A percentile compares a stretch with the other conserved stretches of the same genome.
phyloP scores from a whole-genome alignment of 1,139 yeast genomes.

The Hyphopichia pseudoburtonii region DNA sequence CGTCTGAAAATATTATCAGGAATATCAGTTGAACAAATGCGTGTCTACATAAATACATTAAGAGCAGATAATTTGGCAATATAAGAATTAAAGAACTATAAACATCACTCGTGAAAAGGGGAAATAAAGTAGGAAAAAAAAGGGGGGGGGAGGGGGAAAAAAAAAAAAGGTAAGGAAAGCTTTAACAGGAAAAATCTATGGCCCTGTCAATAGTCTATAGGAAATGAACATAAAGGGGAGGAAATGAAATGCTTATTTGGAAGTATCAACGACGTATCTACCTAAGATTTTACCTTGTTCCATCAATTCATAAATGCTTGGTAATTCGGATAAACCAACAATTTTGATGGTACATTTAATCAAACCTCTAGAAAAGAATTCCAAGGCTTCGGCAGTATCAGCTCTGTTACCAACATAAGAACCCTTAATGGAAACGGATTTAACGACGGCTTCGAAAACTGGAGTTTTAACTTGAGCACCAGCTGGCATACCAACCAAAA shows the following conservation, averaged over 20 bases:
- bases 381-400: constrained; percentile 74
- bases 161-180: not conserved
- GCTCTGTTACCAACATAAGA: constrained; percentile 83
- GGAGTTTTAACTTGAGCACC: constrained; percentile 64
- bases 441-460: constrained; percentile 65
- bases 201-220: no score
- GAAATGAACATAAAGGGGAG: no score
- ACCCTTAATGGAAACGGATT: constrained; percentile 63
- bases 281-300: constrained; percentile 71
- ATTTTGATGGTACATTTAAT: constrained; percentile 69
- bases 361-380: constrained; percentile 69
- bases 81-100: not conserved
- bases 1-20: no score
- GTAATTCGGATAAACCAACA: constrained; percentile 66
- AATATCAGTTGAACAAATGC: no score
- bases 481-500: constrained; percentile 74
- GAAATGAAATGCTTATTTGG: constrained; percentile 37
- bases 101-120: not conserved
- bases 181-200: no score
- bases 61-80: no score
- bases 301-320: constrained; percentile 64
- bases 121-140: not conserved
- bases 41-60: no score
- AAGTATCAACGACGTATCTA: constrained; percentile 74
- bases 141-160: not conserved